Evolutionary conservation across 345 rosid genomes (phyloP).

Genomic region (Rhizophora apiculata): DNA sequence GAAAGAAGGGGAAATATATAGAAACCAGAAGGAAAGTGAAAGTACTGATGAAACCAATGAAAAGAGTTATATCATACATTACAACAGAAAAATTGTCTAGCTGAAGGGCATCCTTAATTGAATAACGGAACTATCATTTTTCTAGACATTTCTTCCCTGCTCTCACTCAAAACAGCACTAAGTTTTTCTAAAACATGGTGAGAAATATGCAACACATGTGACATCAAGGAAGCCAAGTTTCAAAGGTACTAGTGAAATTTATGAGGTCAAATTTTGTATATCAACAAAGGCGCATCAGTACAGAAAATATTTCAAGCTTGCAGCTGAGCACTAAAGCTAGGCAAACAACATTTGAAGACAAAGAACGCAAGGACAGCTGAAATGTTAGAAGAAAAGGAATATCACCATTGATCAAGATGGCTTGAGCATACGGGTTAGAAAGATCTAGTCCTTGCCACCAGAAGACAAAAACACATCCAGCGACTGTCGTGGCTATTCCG

Average conservation of each 20-base stretch:
- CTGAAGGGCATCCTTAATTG: not conserved
- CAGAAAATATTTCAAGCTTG: not conserved
- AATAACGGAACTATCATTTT: not conserved
- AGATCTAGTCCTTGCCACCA: conserved; percentile 80
- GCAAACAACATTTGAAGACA: not conserved
- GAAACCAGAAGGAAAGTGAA: too few relatives aligned
- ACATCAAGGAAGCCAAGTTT: not conserved
- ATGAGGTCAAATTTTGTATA: not conserved
- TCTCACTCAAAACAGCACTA: not conserved
- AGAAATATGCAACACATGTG: not conserved
- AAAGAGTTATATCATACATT: not conserved
- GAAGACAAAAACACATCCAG: conserved; percentile 52
- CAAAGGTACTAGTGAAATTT: not conserved
- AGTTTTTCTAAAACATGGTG: not conserved
- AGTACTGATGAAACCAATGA: conserved; percentile 1
- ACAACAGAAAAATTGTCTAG: not conserved
- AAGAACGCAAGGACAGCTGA: not conserved
- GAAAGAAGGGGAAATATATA: too few relatives aligned
- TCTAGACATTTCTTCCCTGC: not conserved
- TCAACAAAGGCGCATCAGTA: not conserved
- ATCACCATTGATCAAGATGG: conserved; percentile 83
- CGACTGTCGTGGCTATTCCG: conserved; percentile 54
- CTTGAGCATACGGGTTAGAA: conserved; percentile 63
- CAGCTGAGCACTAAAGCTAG: not conserved
- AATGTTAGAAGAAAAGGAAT: not conserved